Percentiles rank a stretch among this genome's conserved stretches.
phyloP scores from a whole-genome alignment of 83 land plant genomes.

The Isoetes engelmannii region DNA sequence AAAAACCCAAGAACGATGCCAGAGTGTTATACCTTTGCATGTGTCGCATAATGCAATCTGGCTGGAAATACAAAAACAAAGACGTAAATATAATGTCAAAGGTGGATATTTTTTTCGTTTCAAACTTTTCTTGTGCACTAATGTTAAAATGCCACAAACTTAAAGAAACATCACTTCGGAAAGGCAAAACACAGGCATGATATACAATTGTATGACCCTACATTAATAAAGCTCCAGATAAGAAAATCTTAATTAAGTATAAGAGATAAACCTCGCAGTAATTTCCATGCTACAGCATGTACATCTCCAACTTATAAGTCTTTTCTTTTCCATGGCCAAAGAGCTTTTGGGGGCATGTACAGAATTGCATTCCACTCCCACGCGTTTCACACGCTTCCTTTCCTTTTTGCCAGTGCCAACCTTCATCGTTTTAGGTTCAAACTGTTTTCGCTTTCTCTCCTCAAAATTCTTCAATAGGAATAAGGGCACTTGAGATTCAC shows the following conservation, averaged over 20 bases:
- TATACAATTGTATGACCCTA: no score
- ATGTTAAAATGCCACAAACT: no score
- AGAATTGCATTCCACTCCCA: neutral
- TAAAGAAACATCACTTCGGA: no score
- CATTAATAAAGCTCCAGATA: no score
- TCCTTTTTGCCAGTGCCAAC: neutral
- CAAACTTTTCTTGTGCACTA: no score
- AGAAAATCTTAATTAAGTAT: neutral
- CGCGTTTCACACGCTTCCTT: neutral
- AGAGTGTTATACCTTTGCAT: no score
- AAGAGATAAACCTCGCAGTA: neutral
- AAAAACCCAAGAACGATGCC: no score
- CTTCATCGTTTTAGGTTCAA: neutral
- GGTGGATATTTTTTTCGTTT: no score
- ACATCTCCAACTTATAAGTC: neutral
- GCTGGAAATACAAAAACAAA: no score
- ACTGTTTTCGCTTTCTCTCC: conserved; percentile 22
- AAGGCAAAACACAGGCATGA: no score
- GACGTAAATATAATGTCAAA: no score
- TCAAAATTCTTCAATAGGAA: conserved; percentile 65
- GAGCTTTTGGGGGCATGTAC: neutral
- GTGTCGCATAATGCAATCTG: no score
- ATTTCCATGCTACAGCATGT: neutral
- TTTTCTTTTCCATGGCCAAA: neutral
- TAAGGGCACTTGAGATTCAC: conserved; percentile 61